Evolutionary conservation across 1,139 yeast genomes (phyloP), one percentile per base, ranked within the genome.

Genomic region (Geotrichum australiense): DNA sequence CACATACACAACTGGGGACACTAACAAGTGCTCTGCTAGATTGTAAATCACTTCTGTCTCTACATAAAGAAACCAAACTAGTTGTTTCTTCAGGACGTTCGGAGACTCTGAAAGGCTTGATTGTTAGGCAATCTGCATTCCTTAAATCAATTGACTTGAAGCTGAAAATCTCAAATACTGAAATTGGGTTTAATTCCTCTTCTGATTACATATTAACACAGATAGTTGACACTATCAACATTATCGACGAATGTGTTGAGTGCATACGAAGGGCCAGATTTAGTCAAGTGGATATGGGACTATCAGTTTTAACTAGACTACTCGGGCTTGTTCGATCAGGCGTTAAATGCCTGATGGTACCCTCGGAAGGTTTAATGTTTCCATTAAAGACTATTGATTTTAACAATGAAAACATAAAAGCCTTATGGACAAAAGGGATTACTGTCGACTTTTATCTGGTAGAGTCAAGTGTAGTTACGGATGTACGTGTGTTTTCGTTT

Each of bases 81-180:
- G 65, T 59, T 12, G 54, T 62, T 46, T 55, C 62, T 8, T 55
- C 62, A 4, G 49, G 55, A 32, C 49, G 59, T 26, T 47, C 57
- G 10, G 65, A 61, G 30, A 53, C 57, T 3, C 49, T 61, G 29
- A 61, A 60, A 37, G 64, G 64, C 16, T 50, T 56, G 16, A 53
- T 61, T 5, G 53, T 56, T 14, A 51, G 64, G 8, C 50, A 51
- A 5, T 62, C 63, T 1, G 40, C 54, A 2, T 46, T 43, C 7
- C 43, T 60, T 15, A 45, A 47, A 4, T 54, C 55, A 24, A 51
- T 57, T 4, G 64, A 60, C 28, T 40, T 61, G 43, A 37, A 42
- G 4, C 49, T 56, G 24, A 49, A 47, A 35, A 39, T 55, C 18
- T 41, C 48, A 4, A 20, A n/a, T 19, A 20, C 25, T 11, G 35